A percentile compares a stretch with the other conserved stretches of the same genome.
Conservation (phyloP, 1,139 yeast genomes). For the Geotrichum bryndzae region DNA sequence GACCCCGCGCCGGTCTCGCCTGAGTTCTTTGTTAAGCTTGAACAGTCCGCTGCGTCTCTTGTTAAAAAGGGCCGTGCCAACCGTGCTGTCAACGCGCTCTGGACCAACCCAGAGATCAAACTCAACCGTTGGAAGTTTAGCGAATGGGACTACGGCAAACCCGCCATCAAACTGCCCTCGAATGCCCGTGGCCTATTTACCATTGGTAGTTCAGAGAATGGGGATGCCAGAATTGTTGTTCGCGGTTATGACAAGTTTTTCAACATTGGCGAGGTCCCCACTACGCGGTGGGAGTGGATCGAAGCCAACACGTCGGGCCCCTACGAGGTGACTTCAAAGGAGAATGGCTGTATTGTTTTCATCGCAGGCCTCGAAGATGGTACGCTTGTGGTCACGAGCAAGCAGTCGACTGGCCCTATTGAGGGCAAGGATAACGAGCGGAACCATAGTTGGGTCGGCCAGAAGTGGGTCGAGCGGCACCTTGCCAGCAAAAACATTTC, state of each 20-base stretch:
- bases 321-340: constrained; percentile 73
- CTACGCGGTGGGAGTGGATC: constrained; percentile 49
- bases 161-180: constrained; percentile 53
- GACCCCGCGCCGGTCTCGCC: constrained; percentile 3
- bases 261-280: constrained; percentile 60
- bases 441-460: constrained; percentile 77
- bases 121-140: constrained; percentile 66
- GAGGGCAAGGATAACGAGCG: constrained; percentile 32
- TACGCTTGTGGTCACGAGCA: constrained; percentile 72
- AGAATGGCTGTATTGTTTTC: constrained; percentile 89
- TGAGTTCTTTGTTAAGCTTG: constrained; percentile 6
- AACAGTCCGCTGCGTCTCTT: constrained; percentile 7
- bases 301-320: constrained; percentile 58
- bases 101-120: constrained; percentile 29
- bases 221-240: constrained; percentile 45
- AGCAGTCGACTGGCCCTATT: constrained; percentile 75
- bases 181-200: constrained; percentile 86
- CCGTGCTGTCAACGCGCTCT: constrained; percentile 24
- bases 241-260: constrained; percentile 96
- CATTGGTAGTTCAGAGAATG: constrained; percentile 25
- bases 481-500: constrained; percentile 40
- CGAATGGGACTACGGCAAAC: constrained; percentile 77
- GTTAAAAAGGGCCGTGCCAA: constrained; percentile 25
- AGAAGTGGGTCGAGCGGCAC: constrained; percentile 50
- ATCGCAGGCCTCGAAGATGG: constrained; percentile 74